Percentiles rank a stretch among this genome's conserved stretches.
These are phyloP conservation scores for Ophiostoma angusticollis DNA, from an alignment of 2,329 filamentous ascomycete species.

Conservation along the genomic window DNA sequence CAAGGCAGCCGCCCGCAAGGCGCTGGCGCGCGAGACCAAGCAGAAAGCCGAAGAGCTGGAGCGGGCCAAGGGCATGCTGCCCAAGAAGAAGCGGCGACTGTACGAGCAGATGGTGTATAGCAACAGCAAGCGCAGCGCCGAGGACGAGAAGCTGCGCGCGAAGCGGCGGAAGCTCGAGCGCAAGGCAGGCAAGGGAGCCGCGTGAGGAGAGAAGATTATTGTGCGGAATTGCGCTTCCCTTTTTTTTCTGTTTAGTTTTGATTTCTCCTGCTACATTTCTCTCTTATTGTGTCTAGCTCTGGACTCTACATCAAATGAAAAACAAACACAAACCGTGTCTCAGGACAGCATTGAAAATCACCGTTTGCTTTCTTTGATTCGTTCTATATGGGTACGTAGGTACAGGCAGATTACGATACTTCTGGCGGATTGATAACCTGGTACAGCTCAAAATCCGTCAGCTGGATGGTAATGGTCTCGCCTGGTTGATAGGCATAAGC, in stretches of 20 bases:
- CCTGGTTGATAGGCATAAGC: too few relatives aligned
- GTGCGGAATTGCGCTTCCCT: too few relatives aligned
- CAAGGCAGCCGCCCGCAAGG: slow-evolving; percentile 58
- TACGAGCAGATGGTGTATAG: slow-evolving; percentile 96
- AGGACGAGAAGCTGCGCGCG: slow-evolving; percentile 71
- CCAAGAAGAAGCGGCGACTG: slow-evolving; percentile 93
- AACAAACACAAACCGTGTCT: not conserved
- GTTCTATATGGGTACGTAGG: too few relatives aligned
- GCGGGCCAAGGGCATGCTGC: slow-evolving; percentile 94
- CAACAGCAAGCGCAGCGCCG: slow-evolving; percentile 83
- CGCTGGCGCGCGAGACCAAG: slow-evolving; percentile 55
- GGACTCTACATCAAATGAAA: not conserved
- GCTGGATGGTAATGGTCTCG: too few relatives aligned
- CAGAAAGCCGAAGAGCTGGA: slow-evolving; percentile 80
- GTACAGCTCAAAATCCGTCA: too few relatives aligned
- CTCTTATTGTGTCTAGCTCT: slow-evolving; percentile 1
- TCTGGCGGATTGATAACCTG: too few relatives aligned
- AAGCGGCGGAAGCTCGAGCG: slow-evolving; percentile 90
- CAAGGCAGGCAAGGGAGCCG: slow-evolving; percentile 19
- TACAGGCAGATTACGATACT: too few relatives aligned
- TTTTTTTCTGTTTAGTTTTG: not conserved
- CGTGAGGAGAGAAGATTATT: slow-evolving; percentile 3
- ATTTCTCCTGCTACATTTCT: not conserved
- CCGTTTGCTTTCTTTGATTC: too few relatives aligned
- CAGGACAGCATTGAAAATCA: too few relatives aligned